Conservation (phyloP, 306 rosid species). For the Lathyrus tuberosus region DNA sequence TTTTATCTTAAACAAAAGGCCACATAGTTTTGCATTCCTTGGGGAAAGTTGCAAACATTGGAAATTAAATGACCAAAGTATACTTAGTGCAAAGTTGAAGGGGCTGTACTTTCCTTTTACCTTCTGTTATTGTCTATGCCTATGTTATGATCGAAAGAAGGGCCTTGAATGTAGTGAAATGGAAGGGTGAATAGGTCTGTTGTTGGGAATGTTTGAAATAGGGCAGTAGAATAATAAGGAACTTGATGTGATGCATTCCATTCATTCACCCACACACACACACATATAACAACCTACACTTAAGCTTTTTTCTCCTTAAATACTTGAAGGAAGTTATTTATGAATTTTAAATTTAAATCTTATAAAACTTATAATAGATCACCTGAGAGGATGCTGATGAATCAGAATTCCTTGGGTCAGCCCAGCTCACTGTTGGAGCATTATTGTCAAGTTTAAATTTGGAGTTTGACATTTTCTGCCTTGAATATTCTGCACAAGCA, state of each 20-base stretch:
- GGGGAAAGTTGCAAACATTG: background rate
- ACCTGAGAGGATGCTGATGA: constrained; percentile 69
- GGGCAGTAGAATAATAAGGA: background rate
- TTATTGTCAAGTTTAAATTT: constrained; percentile 63
- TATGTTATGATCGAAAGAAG: background rate
- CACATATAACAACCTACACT: constrained; percentile 20
- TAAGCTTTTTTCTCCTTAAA: background rate
- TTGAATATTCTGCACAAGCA: constrained; percentile 71
- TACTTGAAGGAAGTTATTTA: background rate
- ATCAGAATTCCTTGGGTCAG: constrained; percentile 69
- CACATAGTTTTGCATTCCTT: background rate
- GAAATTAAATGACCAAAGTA: background rate
- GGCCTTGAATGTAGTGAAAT: background rate
- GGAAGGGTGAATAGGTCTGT: background rate
- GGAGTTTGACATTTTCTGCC: constrained; percentile 68
- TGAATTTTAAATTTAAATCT: constrained; percentile 16
- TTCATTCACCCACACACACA: constrained; percentile 1
- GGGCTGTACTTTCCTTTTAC: background rate
- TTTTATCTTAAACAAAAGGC: background rate
- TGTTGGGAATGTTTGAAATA: background rate
- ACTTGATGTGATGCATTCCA: constrained; percentile 10
- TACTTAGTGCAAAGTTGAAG: too few relatives aligned
- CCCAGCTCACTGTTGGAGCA: constrained; percentile 79
- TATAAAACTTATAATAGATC: constrained; percentile 17
- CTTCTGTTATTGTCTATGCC: constrained; percentile 7